Conservation (phyloP, 768 basidiomycete species). For the Coprinellus micaceus region DNA sequence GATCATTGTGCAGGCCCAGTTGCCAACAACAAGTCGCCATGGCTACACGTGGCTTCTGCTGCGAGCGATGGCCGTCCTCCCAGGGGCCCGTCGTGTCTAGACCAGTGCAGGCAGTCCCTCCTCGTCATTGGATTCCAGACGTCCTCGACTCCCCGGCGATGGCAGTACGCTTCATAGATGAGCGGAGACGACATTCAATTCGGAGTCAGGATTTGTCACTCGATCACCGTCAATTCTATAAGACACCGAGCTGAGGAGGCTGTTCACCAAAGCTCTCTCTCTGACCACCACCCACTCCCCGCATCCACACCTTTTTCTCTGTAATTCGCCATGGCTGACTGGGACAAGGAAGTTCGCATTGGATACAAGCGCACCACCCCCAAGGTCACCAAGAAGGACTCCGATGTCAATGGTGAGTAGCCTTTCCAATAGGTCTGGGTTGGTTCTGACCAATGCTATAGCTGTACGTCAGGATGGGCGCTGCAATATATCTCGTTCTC, state of each 20-base stretch:
- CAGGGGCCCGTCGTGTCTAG: background rate
- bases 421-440: background rate
- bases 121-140: background rate
- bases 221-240: constrained; percentile 13
- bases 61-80: background rate
- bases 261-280: constrained; percentile 9
- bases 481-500: background rate
- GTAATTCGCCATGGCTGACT: constrained; percentile 38
- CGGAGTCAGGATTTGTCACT: constrained; percentile 14
- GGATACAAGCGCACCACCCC: constrained; percentile 60
- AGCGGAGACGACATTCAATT: background rate
- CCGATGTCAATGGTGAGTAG: constrained; percentile 51
- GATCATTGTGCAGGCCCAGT: too few relatives aligned
- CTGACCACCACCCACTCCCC: constrained; percentile 16
- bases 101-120: background rate
- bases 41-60: constrained; percentile 9
- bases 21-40: constrained; percentile 8
- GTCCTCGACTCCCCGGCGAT: background rate
- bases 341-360: constrained; percentile 74
- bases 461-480: constrained; percentile 45
- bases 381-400: constrained; percentile 60
- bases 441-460: constrained; percentile 20
- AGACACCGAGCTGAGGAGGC: constrained; percentile 4
- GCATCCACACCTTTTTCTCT: constrained; percentile 11
- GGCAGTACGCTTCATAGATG: background rate